These are phyloP conservation scores for Cardiosporidium cionae DNA, from an alignment of 169 alveolate species.

Conservation along the genomic window DNA sequence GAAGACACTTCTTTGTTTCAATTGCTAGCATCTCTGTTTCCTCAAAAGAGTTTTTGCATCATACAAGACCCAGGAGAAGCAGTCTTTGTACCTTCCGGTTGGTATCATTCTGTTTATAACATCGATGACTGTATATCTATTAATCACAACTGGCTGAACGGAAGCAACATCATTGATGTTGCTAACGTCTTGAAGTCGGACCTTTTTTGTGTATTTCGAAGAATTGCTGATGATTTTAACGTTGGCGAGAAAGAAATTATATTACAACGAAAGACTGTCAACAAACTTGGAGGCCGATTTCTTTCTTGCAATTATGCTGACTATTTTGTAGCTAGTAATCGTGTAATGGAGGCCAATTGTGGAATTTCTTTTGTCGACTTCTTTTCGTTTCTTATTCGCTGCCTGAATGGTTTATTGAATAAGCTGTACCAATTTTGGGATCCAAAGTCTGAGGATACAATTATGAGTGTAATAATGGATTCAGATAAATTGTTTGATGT, in stretches of 20 bases:
- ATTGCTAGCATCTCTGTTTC: not conserved
- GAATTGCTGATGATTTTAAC: not conserved
- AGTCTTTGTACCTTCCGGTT: conserved; percentile 25
- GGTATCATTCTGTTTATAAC: conserved; percentile 23
- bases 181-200: not conserved
- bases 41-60: not conserved
- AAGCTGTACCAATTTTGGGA: no score
- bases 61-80: conserved; percentile 22
- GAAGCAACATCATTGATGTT: not conserved
- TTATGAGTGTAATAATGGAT: no score
- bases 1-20: not conserved
- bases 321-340: not conserved
- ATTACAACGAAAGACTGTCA: not conserved
- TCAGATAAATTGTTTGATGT: no score
- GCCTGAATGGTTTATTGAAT: no score
- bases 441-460: no score
- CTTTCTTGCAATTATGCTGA: conserved; percentile 2
- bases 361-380: not conserved
- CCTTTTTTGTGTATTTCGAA: not conserved
- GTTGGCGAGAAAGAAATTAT: not conserved
- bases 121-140: conserved; percentile 12
- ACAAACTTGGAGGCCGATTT: not conserved
- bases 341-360: conserved; percentile 1
- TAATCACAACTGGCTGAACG: conserved; percentile 38
- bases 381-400: conserved; percentile 1